Base-by-base conservation (phyloP, 2,329 filamentous ascomycete genomes). In the Pseudocercospora crystallina region DNA sequence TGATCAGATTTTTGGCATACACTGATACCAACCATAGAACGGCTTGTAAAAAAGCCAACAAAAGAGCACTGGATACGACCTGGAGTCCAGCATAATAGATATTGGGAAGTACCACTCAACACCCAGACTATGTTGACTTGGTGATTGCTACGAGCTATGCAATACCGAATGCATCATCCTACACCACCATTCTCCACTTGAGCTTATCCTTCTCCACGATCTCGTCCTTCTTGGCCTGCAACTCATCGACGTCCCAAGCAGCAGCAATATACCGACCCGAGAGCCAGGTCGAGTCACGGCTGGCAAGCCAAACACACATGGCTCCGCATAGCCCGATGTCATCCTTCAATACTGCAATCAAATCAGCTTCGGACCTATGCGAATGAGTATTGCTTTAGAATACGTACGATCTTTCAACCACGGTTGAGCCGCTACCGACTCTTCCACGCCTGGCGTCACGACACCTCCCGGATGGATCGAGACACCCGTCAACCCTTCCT, bases 251-350 rank as follows among this genome's bases (percentile, higher is more conserved):
- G 33, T 52, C 38, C 38, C 38, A 41, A 41, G 14, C 14, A 11
- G 20, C 20, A 5, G 38, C 14, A 13, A 41, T 26, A n/a, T 41
- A 41, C 20, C 38, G 14, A 26, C 38, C 38, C 13, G 17, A 29
- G 5, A 41, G 12, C 38, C 38, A 41, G 26, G 26, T n/a, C 38
- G 38, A 29, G 17, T 29, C 30, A 8, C n/a, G 26, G 11, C n/a
- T 26, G 9, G 33, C 34, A 46, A 46, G 3, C 44, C 50, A 48
- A 11, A 48, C 44, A 47, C 45, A 53, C 3, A 49, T 10, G 5
- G 39, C 50, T 9, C 44, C 45, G 8, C 45, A 53, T 10, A 53
- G 40, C 10, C 44, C 36, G n/a, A 53, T 44, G 50, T 53, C 45
- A 40, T 53, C 50, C 29, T 53, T 33, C 11, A 44, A 39, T 34